Evolutionary conservation across 73 alveolate genomes (phyloP), one percentile per base, ranked within the genome.

Genomic region (Diophrys sp.): DNA sequence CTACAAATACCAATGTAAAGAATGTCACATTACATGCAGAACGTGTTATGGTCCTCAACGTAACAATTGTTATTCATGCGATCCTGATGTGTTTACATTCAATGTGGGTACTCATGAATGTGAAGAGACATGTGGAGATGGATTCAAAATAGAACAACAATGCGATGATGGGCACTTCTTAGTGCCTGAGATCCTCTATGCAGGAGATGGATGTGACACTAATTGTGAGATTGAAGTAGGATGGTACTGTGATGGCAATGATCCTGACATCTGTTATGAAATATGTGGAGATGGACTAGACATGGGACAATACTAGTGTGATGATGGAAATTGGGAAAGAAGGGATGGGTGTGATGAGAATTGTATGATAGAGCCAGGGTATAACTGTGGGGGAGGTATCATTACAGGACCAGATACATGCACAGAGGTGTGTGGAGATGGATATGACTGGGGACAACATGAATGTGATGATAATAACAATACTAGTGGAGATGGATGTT

Each of bases 381-480:
- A n/a, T 62, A 8, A 32, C 29, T 71, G 79, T 23, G 29, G 31
- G 1, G 79, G 34, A 71, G 79, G 79, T 23, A 33, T 29, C 27
- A 34, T 55, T 32, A 5, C 34, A 0, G 32, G 25, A 29, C 73
- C 81, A 1, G 84, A 29, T 27, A 68, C n/a, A 56, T 82, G 90
- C 70, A 75, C 76, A 23, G 90, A 82, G 53, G 74, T 82, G 0
- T 82, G 90, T 32, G 90, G 90, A 57, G 90, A 82, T 62, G 90
- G 90, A 1, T 62, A 44, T 0, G 71, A 82, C 44, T 74, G 32
- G 24, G 30, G 29, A 1, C 1, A 56, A 25, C 74, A 82, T 69
- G 62, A 75, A 14, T 87, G 94, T 70, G 94, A 87, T 29, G 94
- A 87, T 75, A 90, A 90, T 0, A 87, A 87, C 62, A 44, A 31